phyloP scores from a whole-genome alignment of 495 filamentous ascomycete genomes.

The Ascodesmis nigricans region DNA sequence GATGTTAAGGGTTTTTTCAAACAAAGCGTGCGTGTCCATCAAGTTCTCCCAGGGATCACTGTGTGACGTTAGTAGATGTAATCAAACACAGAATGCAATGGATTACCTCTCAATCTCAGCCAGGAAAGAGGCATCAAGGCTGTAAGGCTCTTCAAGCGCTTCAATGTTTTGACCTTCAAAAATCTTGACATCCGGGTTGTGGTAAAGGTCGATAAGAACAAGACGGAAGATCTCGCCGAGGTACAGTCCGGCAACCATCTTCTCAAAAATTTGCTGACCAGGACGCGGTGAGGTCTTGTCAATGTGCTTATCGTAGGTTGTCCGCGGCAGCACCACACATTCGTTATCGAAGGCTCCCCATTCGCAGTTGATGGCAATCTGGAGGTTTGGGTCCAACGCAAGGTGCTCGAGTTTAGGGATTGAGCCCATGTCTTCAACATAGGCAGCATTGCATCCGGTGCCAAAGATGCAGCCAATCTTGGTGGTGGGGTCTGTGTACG shows the following conservation, averaged over 20 bases:
- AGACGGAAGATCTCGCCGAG: conserved; percentile 89
- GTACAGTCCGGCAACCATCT: conserved; percentile 93
- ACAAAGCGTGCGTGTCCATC: conserved; percentile 59
- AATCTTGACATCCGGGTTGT: conserved; percentile 51
- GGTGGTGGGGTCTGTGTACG: conserved; percentile 78
- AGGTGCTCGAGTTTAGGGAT: conserved; percentile 87
- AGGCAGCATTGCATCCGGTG: conserved; percentile 93
- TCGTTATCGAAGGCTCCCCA: conserved; percentile 98
- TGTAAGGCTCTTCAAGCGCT: conserved; percentile 59
- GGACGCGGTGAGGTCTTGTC: conserved; percentile 86
- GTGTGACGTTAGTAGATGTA: conserved; percentile 1
- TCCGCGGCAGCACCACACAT: conserved; percentile 73
- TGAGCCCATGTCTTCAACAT: conserved; percentile 82
- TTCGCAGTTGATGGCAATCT: conserved; percentile 97
- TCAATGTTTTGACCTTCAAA: conserved; percentile 66
- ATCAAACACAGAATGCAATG: background rate
- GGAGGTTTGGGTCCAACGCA: conserved; percentile 71
- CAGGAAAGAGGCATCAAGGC: conserved; percentile 81
- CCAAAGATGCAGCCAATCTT: conserved; percentile 97
- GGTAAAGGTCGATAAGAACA: conserved; percentile 64
- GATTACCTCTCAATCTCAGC: conserved; percentile 71
- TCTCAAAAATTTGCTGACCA: conserved; percentile 90
- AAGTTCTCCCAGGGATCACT: conserved; percentile 88
- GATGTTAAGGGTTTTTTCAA: conserved; percentile 50
- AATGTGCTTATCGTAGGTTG: conserved; percentile 62